These are phyloP conservation scores for Fusarium avenaceum DNA, from an alignment of 2,329 filamentous ascomycete species.

Conservation along the genomic window DNA sequence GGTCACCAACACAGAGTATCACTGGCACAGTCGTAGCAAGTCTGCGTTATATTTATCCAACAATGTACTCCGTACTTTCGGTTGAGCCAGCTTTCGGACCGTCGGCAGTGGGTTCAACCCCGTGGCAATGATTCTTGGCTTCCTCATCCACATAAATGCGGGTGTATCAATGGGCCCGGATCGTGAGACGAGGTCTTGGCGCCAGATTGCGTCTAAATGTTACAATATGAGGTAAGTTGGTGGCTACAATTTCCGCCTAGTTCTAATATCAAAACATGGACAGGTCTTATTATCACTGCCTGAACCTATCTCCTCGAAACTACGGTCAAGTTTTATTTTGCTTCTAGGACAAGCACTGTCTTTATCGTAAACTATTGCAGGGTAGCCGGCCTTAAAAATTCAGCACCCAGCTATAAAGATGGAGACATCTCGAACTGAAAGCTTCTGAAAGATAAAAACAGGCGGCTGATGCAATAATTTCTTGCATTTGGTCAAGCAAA, in stretches of 20 bases:
- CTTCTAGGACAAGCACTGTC: too few relatives aligned
- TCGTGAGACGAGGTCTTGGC: constrained; percentile 40
- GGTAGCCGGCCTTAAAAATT: too few relatives aligned
- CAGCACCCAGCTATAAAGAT: too few relatives aligned
- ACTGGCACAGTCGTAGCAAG: neutral
- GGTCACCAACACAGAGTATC: neutral
- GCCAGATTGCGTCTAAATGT: constrained; percentile 43
- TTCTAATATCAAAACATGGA: neutral
- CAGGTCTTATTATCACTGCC: neutral
- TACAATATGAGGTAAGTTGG: constrained; percentile 40
- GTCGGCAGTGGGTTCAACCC: constrained; percentile 17
- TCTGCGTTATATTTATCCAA: constrained; percentile 4
- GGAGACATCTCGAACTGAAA: too few relatives aligned
- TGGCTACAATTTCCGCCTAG: constrained; percentile 21
- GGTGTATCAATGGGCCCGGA: constrained; percentile 31
- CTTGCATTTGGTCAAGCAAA: neutral
- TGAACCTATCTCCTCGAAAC: too few relatives aligned
- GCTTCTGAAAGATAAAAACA: too few relatives aligned
- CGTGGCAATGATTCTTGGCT: constrained; percentile 19
- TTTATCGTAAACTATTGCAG: too few relatives aligned
- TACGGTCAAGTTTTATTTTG: too few relatives aligned
- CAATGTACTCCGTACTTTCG: neutral
- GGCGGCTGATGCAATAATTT: too few relatives aligned
- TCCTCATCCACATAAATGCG: constrained; percentile 26
- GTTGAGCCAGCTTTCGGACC: constrained; percentile 21